phyloP scores from a whole-genome alignment of 208 protist species.

The Trypanosoma mega region DNA sequence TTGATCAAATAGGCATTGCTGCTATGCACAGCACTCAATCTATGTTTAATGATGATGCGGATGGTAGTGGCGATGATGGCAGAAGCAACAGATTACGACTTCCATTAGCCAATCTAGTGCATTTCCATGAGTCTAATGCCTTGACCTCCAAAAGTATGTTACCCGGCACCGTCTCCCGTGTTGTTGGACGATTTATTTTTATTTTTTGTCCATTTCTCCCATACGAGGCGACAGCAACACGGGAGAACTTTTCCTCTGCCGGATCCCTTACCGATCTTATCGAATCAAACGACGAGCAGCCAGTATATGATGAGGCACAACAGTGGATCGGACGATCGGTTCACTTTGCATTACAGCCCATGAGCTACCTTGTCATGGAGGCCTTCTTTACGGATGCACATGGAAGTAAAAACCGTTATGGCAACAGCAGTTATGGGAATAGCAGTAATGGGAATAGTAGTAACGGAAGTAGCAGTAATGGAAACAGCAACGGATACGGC shows the following conservation, averaged over 20 bases:
- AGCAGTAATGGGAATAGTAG: not conserved
- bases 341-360: slow-evolving; percentile 9
- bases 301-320: not conserved
- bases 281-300: not conserved
- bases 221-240: slow-evolving; percentile 18
- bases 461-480: not conserved
- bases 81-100: not conserved
- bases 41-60: too few species aligned
- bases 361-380: slow-evolving; percentile 19
- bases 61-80: too few species aligned
- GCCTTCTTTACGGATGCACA: slow-evolving; percentile 12
- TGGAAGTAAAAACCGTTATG: not conserved
- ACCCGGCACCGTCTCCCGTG: slow-evolving; percentile 13
- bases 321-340: slow-evolving; percentile 6
- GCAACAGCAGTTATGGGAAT: not conserved
- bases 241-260: slow-evolving; percentile 11
- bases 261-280: not conserved
- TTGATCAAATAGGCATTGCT: too few species aligned
- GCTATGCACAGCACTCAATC: too few species aligned
- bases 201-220: slow-evolving; percentile 21
- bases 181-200: slow-evolving; percentile 17
- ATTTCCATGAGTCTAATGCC: slow-evolving; percentile 8
- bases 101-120: not conserved
- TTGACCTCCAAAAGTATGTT: slow-evolving; percentile 16
- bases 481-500: not conserved